Conservation (phyloP, 2,329 filamentous ascomycete species). For the Aspergillus nomiae region DNA sequence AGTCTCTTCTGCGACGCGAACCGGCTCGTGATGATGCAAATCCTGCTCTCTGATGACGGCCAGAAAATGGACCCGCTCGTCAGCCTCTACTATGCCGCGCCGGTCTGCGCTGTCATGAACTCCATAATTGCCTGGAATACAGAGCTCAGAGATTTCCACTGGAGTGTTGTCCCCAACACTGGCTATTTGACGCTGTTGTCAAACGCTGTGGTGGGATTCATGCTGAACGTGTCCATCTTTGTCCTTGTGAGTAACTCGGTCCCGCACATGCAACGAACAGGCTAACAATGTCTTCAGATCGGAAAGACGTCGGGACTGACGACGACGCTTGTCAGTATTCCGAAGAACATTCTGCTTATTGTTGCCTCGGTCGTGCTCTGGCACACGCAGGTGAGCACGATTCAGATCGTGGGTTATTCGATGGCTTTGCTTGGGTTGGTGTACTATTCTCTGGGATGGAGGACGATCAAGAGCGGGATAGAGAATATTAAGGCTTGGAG, state of each 20-base stretch:
- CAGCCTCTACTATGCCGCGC: conserved; percentile 85
- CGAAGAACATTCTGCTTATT: conserved; percentile 82
- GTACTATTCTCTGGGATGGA: conserved; percentile 67
- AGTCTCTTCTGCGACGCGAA: conserved; percentile 77
- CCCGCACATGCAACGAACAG: background rate
- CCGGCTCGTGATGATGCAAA: conserved; percentile 78
- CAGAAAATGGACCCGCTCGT: conserved; percentile 85
- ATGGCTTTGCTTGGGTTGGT: conserved; percentile 66
- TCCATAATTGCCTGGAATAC: conserved; percentile 64
- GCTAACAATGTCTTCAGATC: conserved; percentile 56
- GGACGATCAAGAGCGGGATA: conserved; percentile 57
- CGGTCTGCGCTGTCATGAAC: conserved; percentile 78
- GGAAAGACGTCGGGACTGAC: conserved; percentile 81
- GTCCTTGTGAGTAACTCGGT: conserved; percentile 64
- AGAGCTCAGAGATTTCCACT: conserved; percentile 60
- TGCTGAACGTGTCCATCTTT: conserved; percentile 78
- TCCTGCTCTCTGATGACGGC: conserved; percentile 70
- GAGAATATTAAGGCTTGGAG: background rate
- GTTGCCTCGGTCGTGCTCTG: conserved; percentile 72
- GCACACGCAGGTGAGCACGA: conserved; percentile 66
- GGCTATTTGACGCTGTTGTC: conserved; percentile 60
- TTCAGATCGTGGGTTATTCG: conserved; percentile 73
- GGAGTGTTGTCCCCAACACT: conserved; percentile 4
- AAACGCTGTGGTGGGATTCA: conserved; percentile 74
- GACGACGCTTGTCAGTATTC: conserved; percentile 77